These are phyloP conservation scores for Chrysosporium keratinophilum DNA, from an alignment of 2,329 filamentous ascomycete species.

Conservation along the genomic window DNA sequence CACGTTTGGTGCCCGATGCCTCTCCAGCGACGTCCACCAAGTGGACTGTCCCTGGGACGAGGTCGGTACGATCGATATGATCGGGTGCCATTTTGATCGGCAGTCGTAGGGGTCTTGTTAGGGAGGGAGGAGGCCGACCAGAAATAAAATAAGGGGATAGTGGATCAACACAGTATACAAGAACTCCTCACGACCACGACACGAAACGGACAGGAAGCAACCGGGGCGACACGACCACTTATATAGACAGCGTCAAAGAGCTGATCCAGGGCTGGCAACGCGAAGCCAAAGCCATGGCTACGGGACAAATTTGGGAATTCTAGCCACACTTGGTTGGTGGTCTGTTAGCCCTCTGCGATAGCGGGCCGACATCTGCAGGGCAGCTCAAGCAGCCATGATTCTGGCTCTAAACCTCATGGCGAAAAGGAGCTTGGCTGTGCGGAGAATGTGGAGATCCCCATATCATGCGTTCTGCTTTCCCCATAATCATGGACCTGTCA, in stretches of 20 bases:
- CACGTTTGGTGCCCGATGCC: conserved; percentile 2
- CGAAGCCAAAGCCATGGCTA: background rate
- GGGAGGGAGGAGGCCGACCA: background rate
- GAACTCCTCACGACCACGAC: too few species aligned
- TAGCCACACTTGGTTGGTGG: background rate
- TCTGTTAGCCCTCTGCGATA: background rate
- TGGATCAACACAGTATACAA: background rate
- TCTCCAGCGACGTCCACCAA: conserved; percentile 15
- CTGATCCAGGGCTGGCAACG: background rate
- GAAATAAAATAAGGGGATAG: background rate
- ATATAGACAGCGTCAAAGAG: background rate
- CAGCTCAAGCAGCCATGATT: background rate
- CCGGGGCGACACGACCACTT: background rate
- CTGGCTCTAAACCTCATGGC: background rate
- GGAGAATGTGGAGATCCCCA: conserved; percentile 4
- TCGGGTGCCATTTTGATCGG: conserved; percentile 6
- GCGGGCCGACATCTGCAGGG: background rate
- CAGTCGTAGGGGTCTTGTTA: background rate
- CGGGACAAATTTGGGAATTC: background rate
- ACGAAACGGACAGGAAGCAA: background rate
- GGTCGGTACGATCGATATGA: conserved; percentile 6
- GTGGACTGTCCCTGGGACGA: conserved; percentile 16
- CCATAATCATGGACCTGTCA: background rate
- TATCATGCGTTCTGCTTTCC: background rate
- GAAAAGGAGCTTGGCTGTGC: conserved; percentile 1